Percentiles rank a stretch among this genome's conserved stretches.
Conservation (phyloP, 345 rosid species). For the Dipteronia sinensis region DNA sequence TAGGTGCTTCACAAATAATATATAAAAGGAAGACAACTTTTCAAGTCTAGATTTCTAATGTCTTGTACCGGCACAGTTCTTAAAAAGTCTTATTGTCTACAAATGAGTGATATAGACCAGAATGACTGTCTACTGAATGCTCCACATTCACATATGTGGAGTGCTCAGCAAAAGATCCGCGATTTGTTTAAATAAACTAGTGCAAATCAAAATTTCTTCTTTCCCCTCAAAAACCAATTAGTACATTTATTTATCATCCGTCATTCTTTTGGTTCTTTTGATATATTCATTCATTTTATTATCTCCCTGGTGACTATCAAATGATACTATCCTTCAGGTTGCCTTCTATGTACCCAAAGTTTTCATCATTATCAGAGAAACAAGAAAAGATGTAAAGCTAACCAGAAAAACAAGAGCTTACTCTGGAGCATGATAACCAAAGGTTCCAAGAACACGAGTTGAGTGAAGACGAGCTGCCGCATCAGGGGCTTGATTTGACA, state of each 20-base stretch:
- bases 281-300: neutral
- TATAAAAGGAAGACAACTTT: neutral
- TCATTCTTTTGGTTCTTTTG: neutral
- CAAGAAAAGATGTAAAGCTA: constrained; percentile 3
- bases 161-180: neutral
- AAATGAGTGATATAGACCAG: neutral
- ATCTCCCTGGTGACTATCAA: neutral
- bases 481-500: constrained; percentile 94
- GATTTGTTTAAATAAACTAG: neutral
- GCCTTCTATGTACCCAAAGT: neutral
- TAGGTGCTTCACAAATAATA: neutral
- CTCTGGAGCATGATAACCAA: constrained; percentile 99
- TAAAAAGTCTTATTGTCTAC: neutral
- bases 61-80: neutral
- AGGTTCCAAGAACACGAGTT: constrained; percentile 93
- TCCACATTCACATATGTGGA: neutral
- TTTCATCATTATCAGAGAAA: neutral
- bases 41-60: neutral
- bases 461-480: constrained; percentile 91
- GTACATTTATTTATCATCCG: neutral
- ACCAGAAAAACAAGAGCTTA: constrained; percentile 39
- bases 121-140: neutral
- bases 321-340: neutral
- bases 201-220: neutral
- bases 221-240: neutral